A percentile compares a stretch with the other conserved stretches of the same genome.
These are phyloP conservation scores for Drosera capensis DNA, from an alignment of 148 eudicot genomes.

Conservation along the genomic window DNA sequence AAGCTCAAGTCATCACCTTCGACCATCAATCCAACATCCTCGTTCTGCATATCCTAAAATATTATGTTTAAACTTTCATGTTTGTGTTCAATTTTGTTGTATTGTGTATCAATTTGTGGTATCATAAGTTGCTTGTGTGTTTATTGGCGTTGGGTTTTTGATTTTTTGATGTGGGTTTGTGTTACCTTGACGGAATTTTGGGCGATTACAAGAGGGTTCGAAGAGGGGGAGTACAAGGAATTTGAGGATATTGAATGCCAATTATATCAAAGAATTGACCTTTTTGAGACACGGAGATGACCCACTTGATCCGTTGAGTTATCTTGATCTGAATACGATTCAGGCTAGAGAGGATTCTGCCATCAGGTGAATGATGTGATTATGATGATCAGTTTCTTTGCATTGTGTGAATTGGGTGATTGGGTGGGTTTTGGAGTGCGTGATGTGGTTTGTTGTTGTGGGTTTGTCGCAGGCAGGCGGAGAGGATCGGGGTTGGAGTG, in stretches of 20 bases:
- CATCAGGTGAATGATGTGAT: conserved; percentile 30
- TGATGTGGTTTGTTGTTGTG: background rate
- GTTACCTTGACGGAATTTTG: conserved; percentile 23
- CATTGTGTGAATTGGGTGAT: background rate
- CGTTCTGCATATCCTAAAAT: conserved; percentile 96
- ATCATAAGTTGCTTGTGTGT: background rate
- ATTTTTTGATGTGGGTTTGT: background rate
- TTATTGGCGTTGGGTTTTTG: background rate
- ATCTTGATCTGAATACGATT: conserved; percentile 51
- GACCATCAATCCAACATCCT: conserved; percentile 69
- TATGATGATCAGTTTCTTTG: background rate
- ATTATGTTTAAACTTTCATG: too few species aligned
- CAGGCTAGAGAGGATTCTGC: conserved; percentile 81
- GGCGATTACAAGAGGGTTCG: conserved; percentile 50
- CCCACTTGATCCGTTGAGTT: conserved; percentile 58
- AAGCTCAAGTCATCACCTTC: conserved; percentile 69
- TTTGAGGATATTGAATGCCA: conserved; percentile 68
- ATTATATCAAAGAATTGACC: conserved; percentile 62
- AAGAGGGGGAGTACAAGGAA: conserved; percentile 54
- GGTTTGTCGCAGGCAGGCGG: conserved; percentile 81
- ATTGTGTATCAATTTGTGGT: background rate
- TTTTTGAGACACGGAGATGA: conserved; percentile 61
- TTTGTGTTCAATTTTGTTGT: background rate
- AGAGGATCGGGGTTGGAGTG: conserved; percentile 95
- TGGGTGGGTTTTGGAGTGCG: background rate